Conservation (phyloP, 2,329 filamentous ascomycete genomes). For the Fusarium gaditjirri region DNA sequence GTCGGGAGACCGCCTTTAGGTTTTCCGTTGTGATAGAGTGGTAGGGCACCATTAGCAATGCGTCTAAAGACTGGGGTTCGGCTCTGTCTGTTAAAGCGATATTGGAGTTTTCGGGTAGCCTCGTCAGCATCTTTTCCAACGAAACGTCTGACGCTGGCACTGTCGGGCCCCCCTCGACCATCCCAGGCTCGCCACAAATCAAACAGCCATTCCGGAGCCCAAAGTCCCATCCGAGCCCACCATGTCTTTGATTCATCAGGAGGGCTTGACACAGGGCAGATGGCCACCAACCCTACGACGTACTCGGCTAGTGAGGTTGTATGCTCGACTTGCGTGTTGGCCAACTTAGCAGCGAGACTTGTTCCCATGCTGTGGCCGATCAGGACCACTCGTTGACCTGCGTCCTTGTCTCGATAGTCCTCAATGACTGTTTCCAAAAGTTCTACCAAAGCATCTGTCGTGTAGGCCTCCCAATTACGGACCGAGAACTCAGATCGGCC, state of each 20-base stretch:
- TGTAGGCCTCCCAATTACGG: constrained; percentile 80
- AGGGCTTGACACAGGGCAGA: constrained; percentile 80
- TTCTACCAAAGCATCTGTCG: constrained; percentile 77
- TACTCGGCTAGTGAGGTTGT: constrained; percentile 66
- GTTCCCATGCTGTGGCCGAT: constrained; percentile 94
- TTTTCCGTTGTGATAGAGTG: constrained; percentile 64
- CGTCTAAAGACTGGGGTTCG: constrained; percentile 83
- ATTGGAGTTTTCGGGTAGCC: constrained; percentile 74
- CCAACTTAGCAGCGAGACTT: constrained; percentile 77
- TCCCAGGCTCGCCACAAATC: constrained; percentile 83
- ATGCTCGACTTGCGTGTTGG: constrained; percentile 58
- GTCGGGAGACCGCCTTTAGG: constrained; percentile 74
- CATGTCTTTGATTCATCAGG: constrained; percentile 58
- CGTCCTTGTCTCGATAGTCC: constrained; percentile 72
- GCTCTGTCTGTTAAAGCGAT: constrained; percentile 84
- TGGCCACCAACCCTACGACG: constrained; percentile 80
- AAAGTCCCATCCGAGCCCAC: constrained; percentile 67
- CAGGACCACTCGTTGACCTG: constrained; percentile 77
- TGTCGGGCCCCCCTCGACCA: constrained; percentile 79
- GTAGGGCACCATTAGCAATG: constrained; percentile 79
- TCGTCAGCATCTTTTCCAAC: constrained; percentile 73
- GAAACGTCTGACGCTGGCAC: constrained; percentile 82
- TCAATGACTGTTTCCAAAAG: constrained; percentile 81
- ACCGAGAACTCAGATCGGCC: constrained; percentile 82
- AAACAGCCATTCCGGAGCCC: constrained; percentile 78